Base-by-base conservation (phyloP, 2,329 filamentous ascomycete species). In the Venturia effusa region DNA sequence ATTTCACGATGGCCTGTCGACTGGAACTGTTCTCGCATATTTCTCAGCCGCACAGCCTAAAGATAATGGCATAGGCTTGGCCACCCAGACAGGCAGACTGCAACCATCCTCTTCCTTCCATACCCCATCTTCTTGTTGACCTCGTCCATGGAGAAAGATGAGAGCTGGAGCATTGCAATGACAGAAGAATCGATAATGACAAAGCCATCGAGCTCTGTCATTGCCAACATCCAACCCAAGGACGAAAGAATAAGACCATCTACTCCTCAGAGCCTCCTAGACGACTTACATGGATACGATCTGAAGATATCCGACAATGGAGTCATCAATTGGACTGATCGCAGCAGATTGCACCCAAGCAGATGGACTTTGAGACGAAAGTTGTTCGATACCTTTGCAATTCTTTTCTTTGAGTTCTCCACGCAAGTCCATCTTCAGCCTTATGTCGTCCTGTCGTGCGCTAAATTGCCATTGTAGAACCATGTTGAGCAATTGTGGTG, bases 331-430 rank as follows among this genome's bases (percentile, higher is more conserved):
- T 45, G 43, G 43, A 45, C 19, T 15, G 43, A 45, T 45, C 17
- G 43, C 17, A 45, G 43, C 8, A 45, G 17, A n/a, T 22, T 45
- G 17, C 43, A 62, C 30, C 61, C 61, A 27, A 48, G 43, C 24
- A 62, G 41, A 27, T 62, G 61, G 61, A 15, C 22, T 30, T 13
- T 62, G 22, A 48, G 19, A 22, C 48, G 61, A 54, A 62, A 62
- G 40, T 54, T 62, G 15, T 62, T 54, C 61, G 61, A 62, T 27
- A 62, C 61, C 27, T 27, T 24, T 19, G 41, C 34, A 27, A 62
- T 62, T 24, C n/a, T 62, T 30, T 34, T 62, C 11, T 39, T 59
- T 17, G 61, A 62, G 34, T 54, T 62, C 24, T 45, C 22, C 39
- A 62, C 39, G 24, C 24, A 57, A 7, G 27, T 37, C 8, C 24